Evolutionary conservation across 2,329 filamentous ascomycete species (phyloP).

Genomic region (Clonostachys rosea): DNA sequence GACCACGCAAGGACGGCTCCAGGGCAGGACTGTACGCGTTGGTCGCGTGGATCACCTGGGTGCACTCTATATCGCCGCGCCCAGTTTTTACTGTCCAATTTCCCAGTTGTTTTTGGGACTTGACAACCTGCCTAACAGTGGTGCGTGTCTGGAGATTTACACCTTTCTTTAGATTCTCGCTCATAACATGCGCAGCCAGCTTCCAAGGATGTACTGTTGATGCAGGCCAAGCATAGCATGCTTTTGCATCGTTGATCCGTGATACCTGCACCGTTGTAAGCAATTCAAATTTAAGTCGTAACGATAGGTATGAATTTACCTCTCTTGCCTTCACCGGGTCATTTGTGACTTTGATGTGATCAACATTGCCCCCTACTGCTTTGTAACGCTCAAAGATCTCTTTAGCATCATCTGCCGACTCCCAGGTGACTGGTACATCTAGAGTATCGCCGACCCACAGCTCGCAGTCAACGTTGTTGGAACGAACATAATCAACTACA

Average conservation of each 20-base stretch:
- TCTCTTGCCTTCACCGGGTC: conserved; percentile 4
- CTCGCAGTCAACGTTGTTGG: conserved; percentile 6
- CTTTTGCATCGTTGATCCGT: conserved; percentile 5
- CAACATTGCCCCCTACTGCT: conserved; percentile 5
- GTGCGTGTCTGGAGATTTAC: conserved; percentile 5
- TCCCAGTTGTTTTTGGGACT: neutral
- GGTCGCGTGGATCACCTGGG: conserved; percentile 6
- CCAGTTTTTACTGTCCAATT: conserved; percentile 4
- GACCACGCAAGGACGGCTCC: conserved; percentile 4
- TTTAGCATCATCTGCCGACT: conserved; percentile 3
- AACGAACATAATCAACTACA: conserved; percentile 4
- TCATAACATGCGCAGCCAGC: conserved; percentile 6
- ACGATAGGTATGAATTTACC: neutral
- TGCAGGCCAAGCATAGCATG: conserved; percentile 8
- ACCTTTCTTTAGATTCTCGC: conserved; percentile 5
- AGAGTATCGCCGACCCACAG: conserved; percentile 8
- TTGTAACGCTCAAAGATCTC: conserved; percentile 4
- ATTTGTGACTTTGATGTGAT: conserved; percentile 5
- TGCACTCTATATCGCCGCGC: conserved; percentile 3
- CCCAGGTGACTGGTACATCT: conserved; percentile 5
- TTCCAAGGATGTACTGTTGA: conserved; percentile 8
- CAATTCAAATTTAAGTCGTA: too few relatives aligned
- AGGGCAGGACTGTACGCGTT: conserved; percentile 7
- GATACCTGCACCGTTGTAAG: conserved; percentile 3
- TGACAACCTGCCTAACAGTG: neutral